Conservation (phyloP, 2,329 filamentous ascomycete genomes). For the Calonectria fujianensis region DNA sequence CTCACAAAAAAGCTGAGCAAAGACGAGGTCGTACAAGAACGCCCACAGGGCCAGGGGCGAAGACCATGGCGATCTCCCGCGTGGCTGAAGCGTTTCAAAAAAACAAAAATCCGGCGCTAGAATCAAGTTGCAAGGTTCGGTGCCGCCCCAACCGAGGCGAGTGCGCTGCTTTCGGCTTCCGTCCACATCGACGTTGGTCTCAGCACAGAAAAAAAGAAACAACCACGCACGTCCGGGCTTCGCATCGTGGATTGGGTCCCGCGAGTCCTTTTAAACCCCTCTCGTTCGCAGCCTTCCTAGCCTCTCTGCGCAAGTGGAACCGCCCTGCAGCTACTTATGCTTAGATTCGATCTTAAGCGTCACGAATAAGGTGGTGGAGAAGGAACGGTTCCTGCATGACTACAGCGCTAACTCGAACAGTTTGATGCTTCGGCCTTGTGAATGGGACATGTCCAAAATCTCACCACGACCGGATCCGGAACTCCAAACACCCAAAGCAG, state of each 20-base stretch:
- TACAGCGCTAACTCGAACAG: neutral
- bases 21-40: neutral
- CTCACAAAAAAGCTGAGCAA: too few species aligned
- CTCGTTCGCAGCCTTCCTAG: neutral
- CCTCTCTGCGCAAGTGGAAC: slow-evolving; percentile 1
- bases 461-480: neutral
- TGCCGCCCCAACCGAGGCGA: neutral
- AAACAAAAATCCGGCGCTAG: neutral
- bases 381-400: slow-evolving; percentile 3
- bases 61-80: neutral
- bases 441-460: neutral
- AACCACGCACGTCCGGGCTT: neutral
- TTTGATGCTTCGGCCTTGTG: neutral
- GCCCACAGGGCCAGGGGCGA: neutral
- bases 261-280: neutral
- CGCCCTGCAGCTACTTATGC: neutral
- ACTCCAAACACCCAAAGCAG: neutral
- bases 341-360: neutral
- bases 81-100: neutral
- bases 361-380: slow-evolving; percentile 5
- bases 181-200: neutral
- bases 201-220: neutral
- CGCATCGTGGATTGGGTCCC: neutral
- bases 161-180: neutral
- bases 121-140: neutral